phyloP scores from a whole-genome alignment of 305 asterid genomes.

The Fraxinus platypoda region DNA sequence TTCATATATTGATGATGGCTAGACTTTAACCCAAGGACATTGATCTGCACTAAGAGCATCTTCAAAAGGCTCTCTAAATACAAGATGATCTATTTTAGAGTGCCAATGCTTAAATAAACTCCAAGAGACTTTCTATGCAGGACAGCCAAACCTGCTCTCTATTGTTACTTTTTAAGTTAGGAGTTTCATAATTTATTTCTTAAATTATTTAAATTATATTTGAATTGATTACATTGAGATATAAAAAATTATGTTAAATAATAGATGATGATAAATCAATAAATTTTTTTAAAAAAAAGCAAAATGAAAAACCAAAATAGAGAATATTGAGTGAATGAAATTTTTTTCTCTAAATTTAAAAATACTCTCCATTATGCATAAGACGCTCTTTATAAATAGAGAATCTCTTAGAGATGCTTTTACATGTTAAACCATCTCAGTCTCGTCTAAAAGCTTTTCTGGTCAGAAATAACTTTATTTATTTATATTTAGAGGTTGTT shows the following conservation, averaged over 20 bases:
- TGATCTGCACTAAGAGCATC: neutral
- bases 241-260: neutral
- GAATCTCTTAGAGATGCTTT: neutral
- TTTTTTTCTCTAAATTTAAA: neutral
- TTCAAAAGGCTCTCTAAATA: neutral
- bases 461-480: neutral
- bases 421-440: neutral
- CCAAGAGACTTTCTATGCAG: neutral
- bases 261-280: neutral
- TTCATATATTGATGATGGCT: neutral
- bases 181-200: neutral
- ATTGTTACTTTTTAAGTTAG: neutral
- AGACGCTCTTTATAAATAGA: neutral
- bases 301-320: neutral
- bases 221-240: neutral
- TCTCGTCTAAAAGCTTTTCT: neutral
- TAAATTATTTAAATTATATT: neutral
- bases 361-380: neutral
- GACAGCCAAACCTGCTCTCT: neutral
- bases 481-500: no score
- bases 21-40: neutral
- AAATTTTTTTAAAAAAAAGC: neutral
- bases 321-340: neutral
- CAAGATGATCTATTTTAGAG: neutral
- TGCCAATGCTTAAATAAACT: neutral